Percentiles rank a stretch among this genome's conserved stretches.
These are phyloP conservation scores for Oryza punctata DNA, from an alignment of 176 grass and related monocot genomes.

Conservation along the genomic window DNA sequence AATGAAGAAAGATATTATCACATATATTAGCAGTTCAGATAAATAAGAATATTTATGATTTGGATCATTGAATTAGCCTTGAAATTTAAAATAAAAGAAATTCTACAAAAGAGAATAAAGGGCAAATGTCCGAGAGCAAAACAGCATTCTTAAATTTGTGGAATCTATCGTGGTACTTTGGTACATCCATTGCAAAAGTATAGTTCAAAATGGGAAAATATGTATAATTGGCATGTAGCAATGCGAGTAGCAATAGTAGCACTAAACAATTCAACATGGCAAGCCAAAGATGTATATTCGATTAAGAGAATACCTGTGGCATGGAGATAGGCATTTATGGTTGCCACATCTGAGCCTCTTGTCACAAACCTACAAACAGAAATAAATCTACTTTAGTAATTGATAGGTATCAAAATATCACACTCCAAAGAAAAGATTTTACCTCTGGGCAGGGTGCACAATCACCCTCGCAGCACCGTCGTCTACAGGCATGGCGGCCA, in stretches of 20 bases:
- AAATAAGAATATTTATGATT: not conserved
- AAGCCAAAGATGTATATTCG: not conserved
- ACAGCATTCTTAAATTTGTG: not conserved
- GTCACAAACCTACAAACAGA: conserved; percentile 72
- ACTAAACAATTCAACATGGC: conserved; percentile 2
- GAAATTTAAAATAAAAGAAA: not conserved
- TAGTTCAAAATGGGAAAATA: not conserved
- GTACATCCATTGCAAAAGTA: not conserved
- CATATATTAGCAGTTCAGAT: conserved; percentile 13
- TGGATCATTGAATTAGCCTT: not conserved
- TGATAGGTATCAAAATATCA: conserved; percentile 24
- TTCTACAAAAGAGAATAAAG: conserved; percentile 23
- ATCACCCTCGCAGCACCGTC: conserved; percentile 84
- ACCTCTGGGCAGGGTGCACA: conserved; percentile 87
- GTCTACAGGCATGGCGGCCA: conserved; percentile 89
- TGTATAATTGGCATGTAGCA: not conserved
- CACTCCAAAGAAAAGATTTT: not conserved
- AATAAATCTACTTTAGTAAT: conserved; percentile 36
- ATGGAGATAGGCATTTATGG: conserved; percentile 94
- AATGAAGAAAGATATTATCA: conserved; percentile 24
- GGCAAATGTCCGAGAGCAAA: not conserved
- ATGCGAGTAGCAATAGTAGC: not conserved
- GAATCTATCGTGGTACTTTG: not conserved
- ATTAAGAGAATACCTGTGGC: conserved; percentile 71
- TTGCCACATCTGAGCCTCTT: conserved; percentile 87